Evolutionary conservation across 2,329 filamentous ascomycete genomes (phyloP), one percentile per base, ranked within the genome.

Genomic region (Incumbomyces lentus): DNA sequence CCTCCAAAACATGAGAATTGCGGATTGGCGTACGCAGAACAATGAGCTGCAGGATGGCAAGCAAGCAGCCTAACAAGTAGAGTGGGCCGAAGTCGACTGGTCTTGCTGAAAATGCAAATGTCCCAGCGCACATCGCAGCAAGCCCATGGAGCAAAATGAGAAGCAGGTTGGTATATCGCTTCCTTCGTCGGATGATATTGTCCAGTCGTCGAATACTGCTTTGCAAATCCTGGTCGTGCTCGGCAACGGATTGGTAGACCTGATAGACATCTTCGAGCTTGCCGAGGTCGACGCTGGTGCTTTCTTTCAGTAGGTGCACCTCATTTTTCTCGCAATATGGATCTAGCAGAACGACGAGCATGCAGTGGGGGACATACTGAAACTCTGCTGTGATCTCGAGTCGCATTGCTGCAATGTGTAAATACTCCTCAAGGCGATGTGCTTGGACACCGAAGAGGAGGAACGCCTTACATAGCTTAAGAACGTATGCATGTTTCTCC

Each of bases 81-180:
- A 81, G 79, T 26, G 89, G 74, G 0, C 85, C 85, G 47, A 92
- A 68, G 59, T 93, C 86, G 57, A 89, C 82, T 37, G 81, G 76
- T 3, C 85, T 76, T 2, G 82, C 84, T 47, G 80, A 70, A 58
- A 92, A 93, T 4, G 84, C 85, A 58, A 92, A 92, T 0, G 85
- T 85, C 0, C 83, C 86, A 1, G 92, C 86, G 8, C 72, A 77
- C 0, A 79, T 81, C 12, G 83, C 86, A 1, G 86, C 86, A 6
- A 87, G 65, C 0, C 87, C 86, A 55, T 86, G 89, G 33, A 87
- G 66, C 1, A 80, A 62, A 1, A 92, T 78, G 8, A 74, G 61
- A 11, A 70, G 55, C 64, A 70, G 70, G 1, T 65, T 63, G 40
- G 66, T 65, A 52, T 70, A 82, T 55, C 80, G 80, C 46, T 71